Evolutionary conservation across 2,329 filamentous ascomycete genomes (phyloP), one percentile per base, ranked within the genome.

Genomic region (Apiospora hydei): DNA sequence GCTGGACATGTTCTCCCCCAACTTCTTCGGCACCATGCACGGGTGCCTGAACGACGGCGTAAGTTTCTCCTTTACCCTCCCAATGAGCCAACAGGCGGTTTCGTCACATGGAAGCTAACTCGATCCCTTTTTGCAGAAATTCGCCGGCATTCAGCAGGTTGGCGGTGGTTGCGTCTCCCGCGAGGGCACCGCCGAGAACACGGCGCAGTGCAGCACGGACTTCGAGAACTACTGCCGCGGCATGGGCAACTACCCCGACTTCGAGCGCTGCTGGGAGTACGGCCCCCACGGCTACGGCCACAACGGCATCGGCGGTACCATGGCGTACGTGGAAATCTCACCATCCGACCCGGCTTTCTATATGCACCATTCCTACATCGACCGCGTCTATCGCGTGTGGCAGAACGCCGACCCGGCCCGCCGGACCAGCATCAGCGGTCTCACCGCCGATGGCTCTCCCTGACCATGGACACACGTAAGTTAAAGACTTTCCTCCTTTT

Each of bases 201-300:
- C 78, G 6, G 70, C 73, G n/a, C 77, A 80, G 74, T 78, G 78
- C 41, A 74, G 61, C 73, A 51, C 49, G 14, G 57, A 67, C 70
- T 74, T 68, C 69, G 73, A 69, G 21, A 71, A 71, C 51, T 70
- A 72, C n/a, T 75, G 76, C 64, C 10, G 49, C n/a, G 38, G 70
- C 14, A 71, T 64, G 51, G 71, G 72, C 34, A 26, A 57, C 34
- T 70, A 71, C 47, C 69, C 71, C 21, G 70, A 70, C 49, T 72
- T 73, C 46, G 68, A 71, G 34, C 49, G 61, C 24, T 74, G 73
- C 61, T 57, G 67, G 38, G 73, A 74, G 71, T 71, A 57, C 49
- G 80, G 78, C 41, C 79, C 75, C 76, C 79, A 80, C 74, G 79
- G 76, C 3, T 78, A 80, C 49, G 79, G 78, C 71, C 79, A 81